A percentile compares a stretch with the other conserved stretches of the same genome.
Conservation (phyloP, 176 grass and related monocot species). For the Triticum turgidum region DNA sequence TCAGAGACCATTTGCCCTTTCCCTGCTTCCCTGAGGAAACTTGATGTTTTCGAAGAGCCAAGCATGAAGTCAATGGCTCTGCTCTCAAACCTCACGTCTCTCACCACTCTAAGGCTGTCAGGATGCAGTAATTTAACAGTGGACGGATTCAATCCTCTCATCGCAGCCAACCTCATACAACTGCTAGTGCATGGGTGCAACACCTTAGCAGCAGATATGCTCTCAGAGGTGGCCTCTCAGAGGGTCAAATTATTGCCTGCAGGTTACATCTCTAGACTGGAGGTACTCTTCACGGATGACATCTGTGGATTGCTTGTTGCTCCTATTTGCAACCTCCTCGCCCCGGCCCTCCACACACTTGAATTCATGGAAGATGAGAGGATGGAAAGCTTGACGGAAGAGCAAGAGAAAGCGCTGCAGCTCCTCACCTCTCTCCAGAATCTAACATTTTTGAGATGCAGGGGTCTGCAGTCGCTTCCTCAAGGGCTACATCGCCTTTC, state of each 20-base stretch:
- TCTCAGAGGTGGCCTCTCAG: neutral
- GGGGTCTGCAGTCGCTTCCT: neutral
- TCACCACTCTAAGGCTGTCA: fast-evolving
- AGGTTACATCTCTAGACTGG: neutral
- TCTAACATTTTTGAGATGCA: fast-evolving
- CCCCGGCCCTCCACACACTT: neutral
- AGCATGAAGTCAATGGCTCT: neutral
- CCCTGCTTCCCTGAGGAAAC: neutral
- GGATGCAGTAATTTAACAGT: neutral
- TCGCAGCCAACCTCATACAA: neutral
- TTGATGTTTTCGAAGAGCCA: fast-evolving
- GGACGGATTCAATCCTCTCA: neutral
- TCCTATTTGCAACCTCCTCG: neutral
- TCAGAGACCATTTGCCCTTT: neutral
- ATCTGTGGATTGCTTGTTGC: neutral
- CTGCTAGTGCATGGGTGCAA: fast-evolving
- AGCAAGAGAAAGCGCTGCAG: too few species aligned
- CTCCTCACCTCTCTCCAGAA: too few species aligned
- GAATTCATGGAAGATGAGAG: fast-evolving
- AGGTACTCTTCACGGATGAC: fast-evolving
- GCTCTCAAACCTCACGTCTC: neutral
- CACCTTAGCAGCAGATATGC: neutral
- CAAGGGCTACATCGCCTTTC: neutral
- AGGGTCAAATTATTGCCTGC: neutral
- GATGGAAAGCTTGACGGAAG: too few species aligned